Evolutionary conservation across 2,329 filamentous ascomycete genomes (phyloP).

Genomic region (Xylariaceae sp.): DNA sequence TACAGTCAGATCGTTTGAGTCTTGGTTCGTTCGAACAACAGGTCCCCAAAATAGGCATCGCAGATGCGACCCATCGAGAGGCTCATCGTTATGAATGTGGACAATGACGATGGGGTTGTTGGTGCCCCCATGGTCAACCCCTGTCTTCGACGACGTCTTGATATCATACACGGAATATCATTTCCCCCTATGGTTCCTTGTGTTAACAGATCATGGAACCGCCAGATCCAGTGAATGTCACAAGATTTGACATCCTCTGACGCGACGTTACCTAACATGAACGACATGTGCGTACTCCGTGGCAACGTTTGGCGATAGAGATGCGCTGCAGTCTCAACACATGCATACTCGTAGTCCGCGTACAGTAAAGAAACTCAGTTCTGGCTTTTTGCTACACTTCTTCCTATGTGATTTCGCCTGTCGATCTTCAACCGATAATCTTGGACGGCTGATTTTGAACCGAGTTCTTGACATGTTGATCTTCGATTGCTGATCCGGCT

Average conservation of each 20-base stretch:
- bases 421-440: neutral
- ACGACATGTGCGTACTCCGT: neutral
- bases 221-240: neutral
- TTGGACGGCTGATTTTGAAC: no score
- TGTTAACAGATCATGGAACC: neutral
- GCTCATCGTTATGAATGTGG: neutral
- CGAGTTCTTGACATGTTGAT: no score
- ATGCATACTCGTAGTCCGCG: neutral
- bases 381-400: no score
- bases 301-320: neutral
- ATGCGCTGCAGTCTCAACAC: neutral
- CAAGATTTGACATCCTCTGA: neutral
- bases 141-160: neutral
- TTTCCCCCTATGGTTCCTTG: constrained; percentile 1
- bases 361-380: neutral
- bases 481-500: no score
- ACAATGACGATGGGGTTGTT: neutral
- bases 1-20: neutral
- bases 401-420: neutral
- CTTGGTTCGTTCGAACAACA: neutral
- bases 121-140: neutral
- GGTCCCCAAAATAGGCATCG: neutral
- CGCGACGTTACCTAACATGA: neutral
- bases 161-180: neutral
- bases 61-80: neutral